These are phyloP conservation scores for Ceratonia siliqua DNA, from an alignment of 306 rosid genomes.

Conservation along the genomic window DNA sequence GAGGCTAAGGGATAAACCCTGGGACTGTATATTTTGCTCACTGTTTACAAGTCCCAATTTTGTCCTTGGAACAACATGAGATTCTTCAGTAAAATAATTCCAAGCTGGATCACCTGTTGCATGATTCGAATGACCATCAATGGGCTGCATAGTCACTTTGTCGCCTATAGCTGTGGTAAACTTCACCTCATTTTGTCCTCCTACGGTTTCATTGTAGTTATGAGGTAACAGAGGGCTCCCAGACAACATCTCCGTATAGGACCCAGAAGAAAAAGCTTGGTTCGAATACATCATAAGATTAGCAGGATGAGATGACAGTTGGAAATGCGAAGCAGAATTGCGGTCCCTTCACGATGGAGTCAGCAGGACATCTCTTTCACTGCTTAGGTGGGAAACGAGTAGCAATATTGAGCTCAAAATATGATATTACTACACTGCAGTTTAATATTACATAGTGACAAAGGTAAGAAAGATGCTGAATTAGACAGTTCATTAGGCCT, in stretches of 20 bases:
- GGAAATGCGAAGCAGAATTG: constrained; percentile 45
- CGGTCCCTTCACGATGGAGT: constrained; percentile 41
- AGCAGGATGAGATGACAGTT: constrained; percentile 35
- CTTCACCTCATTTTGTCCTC: constrained; percentile 64
- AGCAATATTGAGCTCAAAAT: no score
- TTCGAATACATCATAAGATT: constrained; percentile 63
- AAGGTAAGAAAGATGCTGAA: background rate
- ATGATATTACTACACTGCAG: no score
- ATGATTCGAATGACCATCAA: constrained; percentile 39
- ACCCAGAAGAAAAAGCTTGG: constrained; percentile 60
- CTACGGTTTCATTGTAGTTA: constrained; percentile 49
- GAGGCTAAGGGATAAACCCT: constrained; percentile 89
- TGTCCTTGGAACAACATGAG: constrained; percentile 38
- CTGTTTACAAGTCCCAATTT: constrained; percentile 43
- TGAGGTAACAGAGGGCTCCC: constrained; percentile 48
- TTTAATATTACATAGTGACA: constrained; percentile 17
- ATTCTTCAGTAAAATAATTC: constrained; percentile 40
- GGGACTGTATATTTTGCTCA: constrained; percentile 62
- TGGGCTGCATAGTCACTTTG: constrained; percentile 39
- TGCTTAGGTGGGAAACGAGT: constrained; percentile 27
- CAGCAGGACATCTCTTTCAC: constrained; percentile 19
- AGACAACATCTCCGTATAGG: constrained; percentile 61
- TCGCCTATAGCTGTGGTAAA: constrained; percentile 57
- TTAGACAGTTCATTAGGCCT: constrained; percentile 22
- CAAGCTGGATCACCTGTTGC: constrained; percentile 31